A percentile compares a stretch with the other conserved stretches of the same genome.
Evolutionary conservation across 495 filamentous ascomycete genomes (phyloP).

Genomic region (Penicillium pulvis): DNA sequence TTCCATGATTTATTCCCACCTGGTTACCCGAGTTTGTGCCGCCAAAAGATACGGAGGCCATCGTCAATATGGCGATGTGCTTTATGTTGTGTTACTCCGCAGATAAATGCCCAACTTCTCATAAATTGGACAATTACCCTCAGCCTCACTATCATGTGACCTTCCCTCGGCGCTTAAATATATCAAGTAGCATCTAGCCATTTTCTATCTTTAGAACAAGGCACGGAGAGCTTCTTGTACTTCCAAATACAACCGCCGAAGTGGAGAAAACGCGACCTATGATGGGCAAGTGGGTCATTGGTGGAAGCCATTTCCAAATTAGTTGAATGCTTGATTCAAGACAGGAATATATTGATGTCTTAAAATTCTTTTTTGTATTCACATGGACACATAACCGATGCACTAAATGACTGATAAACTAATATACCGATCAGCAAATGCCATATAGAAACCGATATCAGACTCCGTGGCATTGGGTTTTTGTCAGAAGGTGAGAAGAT

Average conservation of each 20-base stretch:
- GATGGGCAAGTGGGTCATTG: too few relatives aligned
- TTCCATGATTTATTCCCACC: too few relatives aligned
- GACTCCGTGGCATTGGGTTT: slow-evolving; percentile 3
- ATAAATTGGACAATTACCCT: background rate
- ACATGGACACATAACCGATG: background rate
- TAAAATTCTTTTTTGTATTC: slow-evolving; percentile 6
- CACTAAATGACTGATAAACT: background rate
- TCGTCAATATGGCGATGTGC: too few relatives aligned
- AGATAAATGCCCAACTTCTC: background rate
- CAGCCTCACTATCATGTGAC: slow-evolving; percentile 1
- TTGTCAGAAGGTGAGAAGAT: slow-evolving; percentile 57
- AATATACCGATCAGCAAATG: slow-evolving; percentile 19
- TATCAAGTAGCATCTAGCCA: background rate
- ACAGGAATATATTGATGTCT: background rate
- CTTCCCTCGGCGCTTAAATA: background rate
- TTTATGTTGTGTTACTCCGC: background rate
- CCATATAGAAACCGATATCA: background rate
- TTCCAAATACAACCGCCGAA: too few relatives aligned
- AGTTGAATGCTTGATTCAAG: background rate
- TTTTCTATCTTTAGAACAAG: background rate
- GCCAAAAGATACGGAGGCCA: too few relatives aligned
- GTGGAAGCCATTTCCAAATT: too few relatives aligned
- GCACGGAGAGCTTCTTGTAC: too few relatives aligned
- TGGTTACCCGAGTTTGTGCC: too few relatives aligned
- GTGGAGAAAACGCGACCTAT: too few relatives aligned